Evolutionary conservation across 1,284 basidiomycete genomes (phyloP), one percentile per base, ranked within the genome.

Genomic region (Thelephora terrestris): DNA sequence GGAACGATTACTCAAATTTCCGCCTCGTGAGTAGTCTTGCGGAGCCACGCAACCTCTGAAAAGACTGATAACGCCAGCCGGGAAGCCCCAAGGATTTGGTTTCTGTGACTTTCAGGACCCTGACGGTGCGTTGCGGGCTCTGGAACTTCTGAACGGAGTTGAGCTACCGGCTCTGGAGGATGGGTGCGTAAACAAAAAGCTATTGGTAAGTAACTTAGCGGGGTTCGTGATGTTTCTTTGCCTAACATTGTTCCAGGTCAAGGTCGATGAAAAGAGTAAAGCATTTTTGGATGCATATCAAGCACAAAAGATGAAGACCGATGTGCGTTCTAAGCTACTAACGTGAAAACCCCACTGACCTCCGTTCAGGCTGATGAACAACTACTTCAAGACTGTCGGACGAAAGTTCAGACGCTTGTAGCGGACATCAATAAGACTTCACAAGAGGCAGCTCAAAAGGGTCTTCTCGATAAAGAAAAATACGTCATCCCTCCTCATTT

Each of bases 61-160:
- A 59, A 81, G 92, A 7, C 80, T 94, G 12, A 87, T 88, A 40
- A 91, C 88, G 0, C 87, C 90, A 6, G 84, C 83, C 10, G 91
- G 91, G 54, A 92, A 93, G 64, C 91, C 91, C 3, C 91, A 94
- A 68, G 91, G 91, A 2, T 97, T 97, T 60, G 94, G 91, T 3
- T 98, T 97, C 63, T 92, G 91, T 35, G 86, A 91, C 61, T 96
- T 80, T 59, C 87, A 92, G 61, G 89, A 91, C 50, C 88, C 92
- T 17, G 89, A 93, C 60, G 81, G 85, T 53, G 91, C 93, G 4
- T 66, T 93, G 53, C 76, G 91, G 52, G 90, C 89, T 43, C 71
- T 95, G 55, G 67, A 76, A 18, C 73, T 94, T 49, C 70, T 97
- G 54, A 91, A 95, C 62, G 79, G 80, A 17, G 74, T 91, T 44